Evolutionary conservation across 1,139 yeast genomes (phyloP), one percentile per base, ranked within the genome.

Genomic region (Yamadazyma oceani): DNA sequence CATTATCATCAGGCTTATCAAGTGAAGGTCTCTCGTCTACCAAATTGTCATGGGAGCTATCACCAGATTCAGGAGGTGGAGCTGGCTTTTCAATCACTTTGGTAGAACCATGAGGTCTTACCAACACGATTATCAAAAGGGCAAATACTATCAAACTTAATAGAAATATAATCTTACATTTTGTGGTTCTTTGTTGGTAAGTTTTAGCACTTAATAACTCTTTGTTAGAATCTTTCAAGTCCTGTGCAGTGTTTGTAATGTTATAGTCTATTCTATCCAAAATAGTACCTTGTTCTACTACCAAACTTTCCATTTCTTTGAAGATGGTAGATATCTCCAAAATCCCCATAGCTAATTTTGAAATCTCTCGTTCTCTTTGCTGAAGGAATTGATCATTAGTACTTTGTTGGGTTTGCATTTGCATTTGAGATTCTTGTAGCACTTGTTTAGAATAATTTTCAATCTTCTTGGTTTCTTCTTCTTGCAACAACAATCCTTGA

Each of bases 281-380:
- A 32, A 92, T 73, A 0, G 97, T 88, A 2, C 98, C 98, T 61
- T 92, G 98, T 55, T 94, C 97, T 41, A 92, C 86, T 35, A 92
- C 89, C 75, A 92, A 72, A 23, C 81, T 78, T 53, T 94, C 97
- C 77, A 92, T 78, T 55, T 94, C 97, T 57, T 86, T 85, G 66
- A 92, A 92, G 38, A 94, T 92, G 2, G 94, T 88, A 31, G 94
- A 85, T 2, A 92, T 85, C 58, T 92, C 99, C 24, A 92, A 67
- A 31, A 92, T 95, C 32, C 97, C 96, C 71, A 87, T 88, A 3
- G 98, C 97, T 40, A 94, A 74, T 50, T 84, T 85, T 21, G 85
- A 84, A 35, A 94, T 92, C 54, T 92, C 98, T 38, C 80, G 76
- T 55, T 92, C 98, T 40, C 98, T 72, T 48, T 85, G 89, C 39